Percentiles rank a stretch among this genome's conserved stretches.
These are phyloP conservation scores for Fusarium ambrosium DNA, from an alignment of 2,329 filamentous ascomycete species.

Conservation along the genomic window DNA sequence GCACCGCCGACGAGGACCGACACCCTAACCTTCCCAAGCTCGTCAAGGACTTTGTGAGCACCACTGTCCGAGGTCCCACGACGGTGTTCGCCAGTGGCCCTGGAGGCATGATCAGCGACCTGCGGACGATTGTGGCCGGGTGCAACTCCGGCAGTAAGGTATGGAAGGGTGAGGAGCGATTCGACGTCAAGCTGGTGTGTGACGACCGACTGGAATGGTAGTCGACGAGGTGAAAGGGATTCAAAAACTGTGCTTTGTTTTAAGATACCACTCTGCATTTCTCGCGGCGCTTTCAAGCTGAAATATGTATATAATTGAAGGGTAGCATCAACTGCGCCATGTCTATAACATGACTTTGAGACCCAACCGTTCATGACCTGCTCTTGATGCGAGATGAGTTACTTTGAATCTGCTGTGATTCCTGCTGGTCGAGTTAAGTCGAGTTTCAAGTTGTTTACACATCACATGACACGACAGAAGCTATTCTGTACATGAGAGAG, in stretches of 20 bases:
- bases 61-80: conserved; percentile 63
- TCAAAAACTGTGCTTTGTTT: conserved; percentile 19
- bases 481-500: background rate
- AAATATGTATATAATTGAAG: conserved; percentile 11
- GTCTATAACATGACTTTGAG: background rate
- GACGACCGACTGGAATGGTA: conserved; percentile 72
- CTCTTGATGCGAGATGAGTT: background rate
- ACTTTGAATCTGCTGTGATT: conserved; percentile 1
- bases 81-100: conserved; percentile 73
- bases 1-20: conserved; percentile 47
- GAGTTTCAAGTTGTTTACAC: conserved; percentile 12
- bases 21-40: conserved; percentile 62
- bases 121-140: conserved; percentile 66
- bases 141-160: conserved; percentile 67
- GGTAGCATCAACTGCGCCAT: background rate
- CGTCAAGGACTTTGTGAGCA: conserved; percentile 63
- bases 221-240: conserved; percentile 1
- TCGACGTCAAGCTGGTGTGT: conserved; percentile 68
- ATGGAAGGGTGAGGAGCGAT: conserved; percentile 69
- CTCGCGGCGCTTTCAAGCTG: conserved; percentile 22
- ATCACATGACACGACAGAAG: conserved; percentile 5
- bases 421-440: background rate
- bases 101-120: conserved; percentile 69
- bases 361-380: background rate
- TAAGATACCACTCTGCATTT: conserved; percentile 45